phyloP scores from a whole-genome alignment of 495 filamentous ascomycete genomes.

The Penicillium crystallinum region DNA sequence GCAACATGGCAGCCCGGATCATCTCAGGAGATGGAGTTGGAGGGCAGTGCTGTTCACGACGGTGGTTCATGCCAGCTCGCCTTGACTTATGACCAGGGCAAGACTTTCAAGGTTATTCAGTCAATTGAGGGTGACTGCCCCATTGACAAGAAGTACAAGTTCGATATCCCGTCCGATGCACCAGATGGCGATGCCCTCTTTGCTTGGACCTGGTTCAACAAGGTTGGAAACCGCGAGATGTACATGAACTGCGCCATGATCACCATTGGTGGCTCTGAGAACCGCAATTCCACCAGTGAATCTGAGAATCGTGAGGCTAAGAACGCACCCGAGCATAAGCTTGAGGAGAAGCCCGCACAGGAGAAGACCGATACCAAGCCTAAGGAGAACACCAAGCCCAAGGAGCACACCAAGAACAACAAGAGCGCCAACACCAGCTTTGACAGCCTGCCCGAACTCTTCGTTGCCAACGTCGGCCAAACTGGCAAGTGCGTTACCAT shows the following conservation, averaged over 20 bases:
- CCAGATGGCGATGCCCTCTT: constrained; percentile 55
- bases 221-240: constrained; percentile 82
- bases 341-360: not conserved
- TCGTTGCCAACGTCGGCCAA: constrained; percentile 52
- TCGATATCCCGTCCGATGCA: constrained; percentile 42
- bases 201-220: constrained; percentile 91
- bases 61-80: constrained; percentile 86
- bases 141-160: constrained; percentile 45
- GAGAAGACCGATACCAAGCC: not conserved
- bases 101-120: constrained; percentile 74
- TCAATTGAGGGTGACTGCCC: constrained; percentile 82
- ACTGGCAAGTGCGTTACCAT: constrained; percentile 29
- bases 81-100: constrained; percentile 68
- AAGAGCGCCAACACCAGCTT: constrained; percentile 22
- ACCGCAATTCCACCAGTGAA: not conserved
- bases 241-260: constrained; percentile 92
- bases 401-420: constrained; percentile 24
- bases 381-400: constrained; percentile 8
- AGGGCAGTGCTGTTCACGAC: constrained; percentile 64
- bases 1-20: constrained; percentile 40
- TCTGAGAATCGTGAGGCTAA: not conserved
- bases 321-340: not conserved
- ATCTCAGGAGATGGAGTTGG: constrained; percentile 35
- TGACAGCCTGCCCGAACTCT: constrained; percentile 45
- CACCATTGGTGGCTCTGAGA: constrained; percentile 51